Evolutionary conservation across 2,329 filamentous ascomycete species (phyloP), one percentile per base, ranked within the genome.

Genomic region (Penicillium sclerotigenum): DNA sequence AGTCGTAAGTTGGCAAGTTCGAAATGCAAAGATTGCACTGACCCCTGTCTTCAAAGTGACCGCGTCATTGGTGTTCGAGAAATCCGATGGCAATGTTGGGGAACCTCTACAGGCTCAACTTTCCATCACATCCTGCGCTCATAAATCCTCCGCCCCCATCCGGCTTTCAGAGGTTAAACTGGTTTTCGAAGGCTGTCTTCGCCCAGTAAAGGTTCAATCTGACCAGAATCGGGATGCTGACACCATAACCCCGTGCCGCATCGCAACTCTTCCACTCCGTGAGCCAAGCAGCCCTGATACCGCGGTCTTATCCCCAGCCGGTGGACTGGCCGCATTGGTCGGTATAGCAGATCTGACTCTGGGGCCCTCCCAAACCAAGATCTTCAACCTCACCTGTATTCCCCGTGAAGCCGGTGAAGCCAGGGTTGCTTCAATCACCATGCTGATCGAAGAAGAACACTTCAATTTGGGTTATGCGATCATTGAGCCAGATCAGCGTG

Each of bases 371-470:
- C 83, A 89, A 58, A 88, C 81, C 9, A 85, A 83, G 51, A 83
- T 92, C 1, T 87, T 89, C 59, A 84, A 89, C 63, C 80, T 96
- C 64, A 82, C 81, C 9, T 83, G 91, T 56, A 83, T 87, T 2
- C 81, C 96, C 16, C 85, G 91, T 56, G 92, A 97, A 73, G 85
- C 91, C 3, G 91, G 91, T n/a, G 83, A 90, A 54, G 86, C 88
- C 0, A 84, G 81, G 46, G 85, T 89, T 4, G 79, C 82, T 5
- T 85, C 84, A 1, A 82, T 88, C 10, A 82, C 79, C 0, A 75
- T 96, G 28, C 75, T 78, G 1, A 74, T 94, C n/a, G 78, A 83
- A 28, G 84, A 83, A 14, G 81, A 87, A 0, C 73, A 79, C 0
- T 96, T 93, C 63, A 79, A 82, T 36, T 75, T 97, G 18, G 79